Percentiles rank a stretch among this genome's conserved stretches.
Evolutionary conservation across 2,329 filamentous ascomycete genomes (phyloP).

Genomic region (Xylaria sp.): DNA sequence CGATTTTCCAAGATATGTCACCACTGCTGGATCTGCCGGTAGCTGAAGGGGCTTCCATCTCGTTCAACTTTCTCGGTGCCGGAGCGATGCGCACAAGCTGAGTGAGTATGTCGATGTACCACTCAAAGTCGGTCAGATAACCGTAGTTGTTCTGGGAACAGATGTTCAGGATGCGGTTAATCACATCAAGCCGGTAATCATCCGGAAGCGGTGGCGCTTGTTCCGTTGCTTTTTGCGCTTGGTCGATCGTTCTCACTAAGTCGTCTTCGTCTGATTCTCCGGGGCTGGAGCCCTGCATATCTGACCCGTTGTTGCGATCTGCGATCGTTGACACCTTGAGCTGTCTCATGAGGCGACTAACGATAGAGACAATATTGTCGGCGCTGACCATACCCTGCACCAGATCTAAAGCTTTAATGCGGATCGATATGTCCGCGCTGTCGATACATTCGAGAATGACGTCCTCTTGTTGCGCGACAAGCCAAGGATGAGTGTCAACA

Average conservation of each 20-base stretch:
- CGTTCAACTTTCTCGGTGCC: conserved; percentile 37
- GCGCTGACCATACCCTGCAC: conserved; percentile 90
- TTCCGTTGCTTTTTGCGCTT: conserved; percentile 32
- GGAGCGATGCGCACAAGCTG: conserved; percentile 73
- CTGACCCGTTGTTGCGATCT: conserved; percentile 41
- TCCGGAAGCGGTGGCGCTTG: conserved; percentile 64
- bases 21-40: conserved; percentile 31
- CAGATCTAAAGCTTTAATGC: conserved; percentile 84
- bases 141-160: conserved; percentile 85
- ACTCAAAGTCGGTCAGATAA: conserved; percentile 86
- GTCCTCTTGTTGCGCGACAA: conserved; percentile 90
- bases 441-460: conserved; percentile 96
- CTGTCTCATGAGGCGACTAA: conserved; percentile 82
- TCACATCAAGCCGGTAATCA: conserved; percentile 79
- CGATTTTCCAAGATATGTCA: conserved; percentile 65
- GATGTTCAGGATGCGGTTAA: conserved; percentile 78
- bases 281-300: conserved; percentile 39
- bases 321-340: conserved; percentile 61
- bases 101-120: conserved; percentile 88
- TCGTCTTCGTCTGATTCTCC: conserved; percentile 48
- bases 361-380: conserved; percentile 77
- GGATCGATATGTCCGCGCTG: conserved; percentile 91
- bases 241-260: conserved; percentile 38
- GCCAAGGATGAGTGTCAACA: conserved; percentile 76
- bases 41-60: conserved; percentile 31